phyloP scores from a whole-genome alignment of 2,329 filamentous ascomycete species.

The Trichoderma sp. region DNA sequence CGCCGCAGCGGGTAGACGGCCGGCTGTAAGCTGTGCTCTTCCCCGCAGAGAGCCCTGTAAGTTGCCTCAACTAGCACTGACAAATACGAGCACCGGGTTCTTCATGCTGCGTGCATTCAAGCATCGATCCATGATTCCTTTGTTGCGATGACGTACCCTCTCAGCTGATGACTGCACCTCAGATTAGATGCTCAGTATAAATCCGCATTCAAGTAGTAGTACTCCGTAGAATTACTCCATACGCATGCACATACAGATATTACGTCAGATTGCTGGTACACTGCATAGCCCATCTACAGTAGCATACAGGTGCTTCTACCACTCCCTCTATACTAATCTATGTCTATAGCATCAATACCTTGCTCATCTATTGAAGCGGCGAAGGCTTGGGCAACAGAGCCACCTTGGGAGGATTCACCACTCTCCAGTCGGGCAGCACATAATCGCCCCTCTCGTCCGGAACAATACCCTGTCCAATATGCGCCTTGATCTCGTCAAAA shows the following conservation, averaged over 20 bases:
- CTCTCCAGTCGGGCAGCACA: slow-evolving; percentile 41
- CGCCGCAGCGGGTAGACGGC: background rate
- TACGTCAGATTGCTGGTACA: background rate
- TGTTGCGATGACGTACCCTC: background rate
- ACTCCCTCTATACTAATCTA: background rate
- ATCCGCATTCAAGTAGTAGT: no score
- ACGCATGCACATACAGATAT: background rate
- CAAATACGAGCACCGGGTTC: background rate
- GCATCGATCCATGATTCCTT: background rate
- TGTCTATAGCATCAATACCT: background rate
- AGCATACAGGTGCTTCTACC: background rate
- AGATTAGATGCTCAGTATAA: background rate
- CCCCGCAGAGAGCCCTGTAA: background rate
- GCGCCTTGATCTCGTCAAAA: slow-evolving; percentile 45
- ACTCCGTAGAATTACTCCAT: no score
- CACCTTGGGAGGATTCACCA: slow-evolving; percentile 6
- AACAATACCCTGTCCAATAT: slow-evolving; percentile 46
- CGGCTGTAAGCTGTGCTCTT: background rate
- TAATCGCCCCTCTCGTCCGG: slow-evolving; percentile 39
- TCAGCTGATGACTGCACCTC: background rate
- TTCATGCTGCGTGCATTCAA: background rate
- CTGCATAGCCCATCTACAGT: background rate
- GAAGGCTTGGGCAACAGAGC: background rate
- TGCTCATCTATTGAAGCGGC: background rate
- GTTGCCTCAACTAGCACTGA: background rate